Percentiles rank a stretch among this genome's conserved stretches.
Evolutionary conservation across 2,329 filamentous ascomycete genomes (phyloP).

Genomic region (Beauveria bassiana): DNA sequence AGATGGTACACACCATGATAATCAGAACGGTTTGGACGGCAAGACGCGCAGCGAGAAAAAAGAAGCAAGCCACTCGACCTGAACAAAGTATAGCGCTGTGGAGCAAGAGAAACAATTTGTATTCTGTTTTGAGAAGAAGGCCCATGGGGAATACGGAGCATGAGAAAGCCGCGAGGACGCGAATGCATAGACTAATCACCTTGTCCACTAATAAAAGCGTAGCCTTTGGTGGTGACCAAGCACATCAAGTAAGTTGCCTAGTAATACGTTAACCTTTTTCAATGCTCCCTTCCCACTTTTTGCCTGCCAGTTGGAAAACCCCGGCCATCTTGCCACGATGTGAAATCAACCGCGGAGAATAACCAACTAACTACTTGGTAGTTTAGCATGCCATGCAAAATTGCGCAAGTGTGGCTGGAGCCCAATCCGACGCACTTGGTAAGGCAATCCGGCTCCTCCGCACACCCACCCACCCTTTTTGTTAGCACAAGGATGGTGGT

Average conservation of each 20-base stretch:
- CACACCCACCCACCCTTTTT: no score
- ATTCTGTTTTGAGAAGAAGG: neutral
- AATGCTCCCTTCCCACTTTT: neutral
- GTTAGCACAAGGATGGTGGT: no score
- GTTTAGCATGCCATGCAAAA: neutral
- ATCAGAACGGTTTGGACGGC: neutral
- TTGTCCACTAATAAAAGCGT: neutral
- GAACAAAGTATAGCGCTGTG: conserved; percentile 7
- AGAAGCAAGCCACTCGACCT: neutral
- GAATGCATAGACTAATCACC: neutral
- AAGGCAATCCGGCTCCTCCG: neutral
- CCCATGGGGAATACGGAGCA: neutral
- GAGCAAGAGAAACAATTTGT: neutral
- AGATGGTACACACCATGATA: neutral
- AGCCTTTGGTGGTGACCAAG: neutral
- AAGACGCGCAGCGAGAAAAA: neutral
- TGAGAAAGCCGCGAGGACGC: neutral
- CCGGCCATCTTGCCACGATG: neutral
- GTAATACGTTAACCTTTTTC: neutral
- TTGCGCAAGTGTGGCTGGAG: neutral
- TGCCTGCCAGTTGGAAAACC: neutral
- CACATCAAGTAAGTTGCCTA: neutral
- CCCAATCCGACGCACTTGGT: neutral
- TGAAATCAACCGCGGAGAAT: neutral
- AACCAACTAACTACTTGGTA: no score